Percentiles rank a stretch among this genome's conserved stretches.
Evolutionary conservation across 169 alveolate species (phyloP).

Genomic region (Perkinsus chesapeaki): DNA sequence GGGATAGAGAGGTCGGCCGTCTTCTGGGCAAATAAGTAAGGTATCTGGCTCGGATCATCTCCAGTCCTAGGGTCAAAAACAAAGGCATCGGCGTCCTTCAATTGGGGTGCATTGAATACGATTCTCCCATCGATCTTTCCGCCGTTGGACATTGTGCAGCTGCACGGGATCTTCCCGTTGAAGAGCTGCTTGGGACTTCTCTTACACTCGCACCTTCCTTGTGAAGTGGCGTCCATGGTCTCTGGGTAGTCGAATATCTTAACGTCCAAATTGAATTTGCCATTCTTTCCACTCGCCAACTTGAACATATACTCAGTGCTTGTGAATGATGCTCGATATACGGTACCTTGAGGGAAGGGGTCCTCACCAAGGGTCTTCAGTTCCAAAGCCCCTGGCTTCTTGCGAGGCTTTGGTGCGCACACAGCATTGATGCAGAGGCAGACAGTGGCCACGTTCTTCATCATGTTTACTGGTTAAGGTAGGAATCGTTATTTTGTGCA

Average conservation of each 20-base stretch:
- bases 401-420: too few relatives aligned
- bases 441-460: too few relatives aligned
- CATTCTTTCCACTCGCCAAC: neutral
- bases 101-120: neutral
- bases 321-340: neutral
- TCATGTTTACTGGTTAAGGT: too few relatives aligned
- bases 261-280: neutral
- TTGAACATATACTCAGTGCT: neutral
- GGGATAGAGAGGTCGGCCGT: neutral
- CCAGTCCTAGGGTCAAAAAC: neutral
- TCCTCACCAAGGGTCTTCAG: too few relatives aligned
- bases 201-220: neutral
- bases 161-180: neutral
- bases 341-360: neutral
- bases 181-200: neutral
- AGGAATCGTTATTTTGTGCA: too few relatives aligned
- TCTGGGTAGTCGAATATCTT: neutral
- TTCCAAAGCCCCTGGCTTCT: too few relatives aligned
- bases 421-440: too few relatives aligned
- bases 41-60: neutral
- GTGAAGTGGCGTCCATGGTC: neutral
- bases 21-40: neutral
- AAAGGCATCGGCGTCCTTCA: neutral
- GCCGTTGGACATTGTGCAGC: neutral
- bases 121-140: neutral